Base-by-base conservation (phyloP, 306 rosid species). In the Medicago ruthenica region DNA sequence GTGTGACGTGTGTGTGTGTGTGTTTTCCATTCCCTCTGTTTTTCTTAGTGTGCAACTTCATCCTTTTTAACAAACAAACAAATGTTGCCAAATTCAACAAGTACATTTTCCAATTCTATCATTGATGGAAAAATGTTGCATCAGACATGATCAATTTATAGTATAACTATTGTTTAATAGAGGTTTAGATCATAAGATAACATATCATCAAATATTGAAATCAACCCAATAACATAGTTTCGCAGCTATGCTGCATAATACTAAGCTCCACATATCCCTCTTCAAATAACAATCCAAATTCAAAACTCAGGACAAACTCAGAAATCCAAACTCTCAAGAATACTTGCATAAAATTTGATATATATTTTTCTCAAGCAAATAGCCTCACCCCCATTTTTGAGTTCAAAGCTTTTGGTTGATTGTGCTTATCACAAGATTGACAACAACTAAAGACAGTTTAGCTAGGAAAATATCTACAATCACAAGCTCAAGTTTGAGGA, bases 171-270 rank as follows among this genome's bases (percentile, higher is more conserved):
- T 57, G 70, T 34, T 40, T 45, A 40, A 66, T 13, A 40, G 11
- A 65, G 41, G 73, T 39, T 48, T 71, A 61, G 66, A 47, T 62
- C 42, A 61, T 48, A 51, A 51, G 50, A 40, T 42, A 64, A 50
- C 69, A 72, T 51, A 27, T 18, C 4, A 16, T 63, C 27, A 79
- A 14, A 44, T 42, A 44, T 44, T 44, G 50, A 45, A 45, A 45
- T 45, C 51, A 45, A 45, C 14, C 16, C 16, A 13, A 31, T 80
- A 15, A 44, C 63, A 74, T 9, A 44, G 55, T 57, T 68, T 22
- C 2, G 3, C 63, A 60, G 40, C 44, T 66, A 44, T 66, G 75
- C 64, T 31, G 16, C 41, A 44, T 57, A 66, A 74, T 34, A 55
- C 55, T 47, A 58, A 16, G 47, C 45, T 59, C 20, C 51, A 41